Evolutionary conservation across 1,139 yeast species (phyloP), one percentile per base, ranked within the genome.

Genomic region (Kodamaea alishanica): DNA sequence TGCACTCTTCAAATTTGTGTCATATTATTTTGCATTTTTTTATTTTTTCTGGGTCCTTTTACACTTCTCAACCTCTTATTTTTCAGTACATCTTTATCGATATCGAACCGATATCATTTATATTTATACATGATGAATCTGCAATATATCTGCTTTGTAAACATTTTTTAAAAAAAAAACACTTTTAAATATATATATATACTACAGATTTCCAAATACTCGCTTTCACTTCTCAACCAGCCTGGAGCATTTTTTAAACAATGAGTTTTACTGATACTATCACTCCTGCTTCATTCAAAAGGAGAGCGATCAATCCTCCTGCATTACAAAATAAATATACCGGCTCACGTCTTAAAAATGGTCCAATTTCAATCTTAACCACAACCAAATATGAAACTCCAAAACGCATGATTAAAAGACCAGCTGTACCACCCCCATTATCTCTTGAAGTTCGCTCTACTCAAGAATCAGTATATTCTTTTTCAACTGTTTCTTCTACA

Each of bases 321-420:
- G 28, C 5, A 12, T 15, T 15, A 15, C 20, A 15, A 15, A 15
- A 28, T 28, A 9, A 33, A 8, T 31, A 11, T 30, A n/a, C 29
- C 29, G 33, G 23, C n/a, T 26, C 25, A 32, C 25, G 12, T 12
- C 24, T 31, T 38, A 27, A 38, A 34, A 29, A 33, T 26, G 12
- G 20, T 23, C 20, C 20, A 15, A 15, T 15, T 3, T 15, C 20
- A 3, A 15, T 15, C 20, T 15, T 15, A 15, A 25, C 20, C 8
- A 8, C 28, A 8, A n/a, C 23, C 10, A 33, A 35, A 11, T 39
- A 27, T 27, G 38, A 39, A 26, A 35, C 42, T 6, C 42, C 42
- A n/a, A 35, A 39, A 27, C n/a, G 38, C 10, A 32, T 39, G 34
- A 36, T 37, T n/a, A 38, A 40, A 12, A 32, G 44, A 8, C 32